Base-by-base conservation (phyloP, 257 asterid genomes). In the Solanum rostratum region DNA sequence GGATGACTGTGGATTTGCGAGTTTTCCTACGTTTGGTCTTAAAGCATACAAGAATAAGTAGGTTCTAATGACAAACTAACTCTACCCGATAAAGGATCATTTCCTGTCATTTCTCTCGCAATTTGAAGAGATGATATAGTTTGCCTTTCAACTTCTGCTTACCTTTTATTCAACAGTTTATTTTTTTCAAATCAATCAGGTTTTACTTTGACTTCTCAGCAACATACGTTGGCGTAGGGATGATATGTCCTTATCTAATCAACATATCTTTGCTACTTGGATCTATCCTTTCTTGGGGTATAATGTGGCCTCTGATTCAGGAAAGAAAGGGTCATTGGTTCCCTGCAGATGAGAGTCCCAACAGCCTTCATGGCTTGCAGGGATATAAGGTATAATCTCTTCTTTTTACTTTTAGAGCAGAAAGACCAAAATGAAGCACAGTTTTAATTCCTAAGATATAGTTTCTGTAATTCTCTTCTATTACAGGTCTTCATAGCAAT, bases 151-250 rank as follows among this genome's bases (percentile, higher is more conserved):
- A 71, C 39, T 30, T 57, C 30, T 83, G 60, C 0, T 33, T 33
- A 66, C 49, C 76, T 66, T 66, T 16, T 0, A 66, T 66, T 66
- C 30, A 66, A 66, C 74, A 22, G 3, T 22, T 73, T 6, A 2
- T 13, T 11, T 46, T 71, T 27, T 14, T 8, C 10, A 45, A 63
- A 57, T 63, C 62, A 37, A 86, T 70, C 92, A 96, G 99, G 93
- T 96, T 96, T 86, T 96, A 85, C 91, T 96, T 96, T 37, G 98
- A 96, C 82, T 96, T 96, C 89, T 96, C 99, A 39, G 95, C 99
- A 68, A 93, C 97, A 62, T 96, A 96, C 82, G 99, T 96, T 59
- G 99, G 99, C 30, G 98, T 96, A 63, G 99, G 99, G 63, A 96
- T 96, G 99, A 96, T 96, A 84, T 96, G 99, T 39, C 99, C 99